Conservation (phyloP, 2,329 filamentous ascomycete genomes). For the Sarocladiaceae sp. region DNA sequence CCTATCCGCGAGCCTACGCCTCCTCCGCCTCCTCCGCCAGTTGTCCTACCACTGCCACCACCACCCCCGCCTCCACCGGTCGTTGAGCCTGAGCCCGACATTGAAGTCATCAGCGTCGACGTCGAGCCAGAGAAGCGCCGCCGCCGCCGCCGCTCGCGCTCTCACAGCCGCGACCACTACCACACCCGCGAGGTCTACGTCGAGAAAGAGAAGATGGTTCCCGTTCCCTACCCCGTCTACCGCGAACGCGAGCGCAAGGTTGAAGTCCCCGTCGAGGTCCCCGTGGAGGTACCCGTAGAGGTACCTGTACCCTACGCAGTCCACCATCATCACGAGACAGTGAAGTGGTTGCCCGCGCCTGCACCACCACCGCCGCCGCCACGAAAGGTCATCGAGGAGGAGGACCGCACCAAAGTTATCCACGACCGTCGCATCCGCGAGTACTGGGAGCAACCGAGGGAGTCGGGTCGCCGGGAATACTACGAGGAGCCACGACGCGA, state of each 20-base stretch:
- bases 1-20: slow-evolving; percentile 14
- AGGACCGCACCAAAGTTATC: slow-evolving; percentile 6
- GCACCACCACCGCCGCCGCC: slow-evolving; percentile 1
- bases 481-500: neutral
- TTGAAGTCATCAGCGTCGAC: slow-evolving; percentile 33
- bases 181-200: slow-evolving; percentile 38
- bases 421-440: slow-evolving; percentile 6
- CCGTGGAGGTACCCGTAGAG: slow-evolving; percentile 5
- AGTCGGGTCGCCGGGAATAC: neutral
- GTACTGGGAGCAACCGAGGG: slow-evolving; percentile 6
- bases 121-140: slow-evolving; percentile 24
- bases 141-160: slow-evolving; percentile 18
- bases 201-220: slow-evolving; percentile 44
- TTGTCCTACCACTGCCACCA: slow-evolving; percentile 14
- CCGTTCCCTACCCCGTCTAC: slow-evolving; percentile 33
- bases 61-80: slow-evolving; percentile 15
- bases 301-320: slow-evolving; percentile 6
- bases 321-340: slow-evolving; percentile 3
- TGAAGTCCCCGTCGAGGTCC: slow-evolving; percentile 5
- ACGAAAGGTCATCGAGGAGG: slow-evolving; percentile 6
- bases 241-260: slow-evolving; percentile 22
- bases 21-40: slow-evolving; percentile 19
- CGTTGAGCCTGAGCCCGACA: slow-evolving; percentile 21
- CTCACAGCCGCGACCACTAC: slow-evolving; percentile 23
- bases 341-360: neutral